Conservation (phyloP, 192 early-diverging fungal species). For the Gonapodya prolifera region DNA sequence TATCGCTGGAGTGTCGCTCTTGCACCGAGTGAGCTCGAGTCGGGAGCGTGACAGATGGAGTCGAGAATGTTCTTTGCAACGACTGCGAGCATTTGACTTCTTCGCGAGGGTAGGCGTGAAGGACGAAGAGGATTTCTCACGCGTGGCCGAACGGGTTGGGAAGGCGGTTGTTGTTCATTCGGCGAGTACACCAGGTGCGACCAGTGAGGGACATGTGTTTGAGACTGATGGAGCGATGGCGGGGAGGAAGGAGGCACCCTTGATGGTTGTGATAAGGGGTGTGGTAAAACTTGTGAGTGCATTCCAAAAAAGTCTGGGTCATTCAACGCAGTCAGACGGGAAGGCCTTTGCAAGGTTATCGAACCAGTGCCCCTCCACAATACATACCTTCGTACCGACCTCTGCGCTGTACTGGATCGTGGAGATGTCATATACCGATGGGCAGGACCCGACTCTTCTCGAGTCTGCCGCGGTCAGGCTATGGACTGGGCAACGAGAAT, state of each 20-base stretch:
- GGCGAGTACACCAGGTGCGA: neutral
- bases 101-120: slow-evolving; percentile 10
- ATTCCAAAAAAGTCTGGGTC: slow-evolving; percentile 1
- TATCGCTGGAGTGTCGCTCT: neutral
- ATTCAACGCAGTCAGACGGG: slow-evolving; percentile 6
- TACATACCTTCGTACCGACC: slow-evolving; percentile 12
- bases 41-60: slow-evolving; percentile 5
- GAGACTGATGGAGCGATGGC: slow-evolving; percentile 12
- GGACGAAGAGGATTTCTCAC: slow-evolving; percentile 4
- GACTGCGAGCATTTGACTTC: slow-evolving; percentile 11
- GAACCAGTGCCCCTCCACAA: slow-evolving; percentile 12
- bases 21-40: neutral
- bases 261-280: slow-evolving; percentile 16
- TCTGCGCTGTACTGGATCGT: slow-evolving; percentile 4
- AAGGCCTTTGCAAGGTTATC: slow-evolving; percentile 3
- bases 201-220: neutral
- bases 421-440: slow-evolving; percentile 18
- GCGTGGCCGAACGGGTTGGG: slow-evolving; percentile 1
- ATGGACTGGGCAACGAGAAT: slow-evolving; percentile 19
- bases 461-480: slow-evolving; percentile 19
- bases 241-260: slow-evolving; percentile 13
- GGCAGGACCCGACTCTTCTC: slow-evolving; percentile 12
- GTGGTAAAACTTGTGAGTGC: slow-evolving; percentile 3
- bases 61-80: neutral
- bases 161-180: neutral